Percentiles rank a stretch among this genome's conserved stretches.
phyloP scores from a whole-genome alignment of 192 early-diverging fungal species.

The Chytriomyces sp. region DNA sequence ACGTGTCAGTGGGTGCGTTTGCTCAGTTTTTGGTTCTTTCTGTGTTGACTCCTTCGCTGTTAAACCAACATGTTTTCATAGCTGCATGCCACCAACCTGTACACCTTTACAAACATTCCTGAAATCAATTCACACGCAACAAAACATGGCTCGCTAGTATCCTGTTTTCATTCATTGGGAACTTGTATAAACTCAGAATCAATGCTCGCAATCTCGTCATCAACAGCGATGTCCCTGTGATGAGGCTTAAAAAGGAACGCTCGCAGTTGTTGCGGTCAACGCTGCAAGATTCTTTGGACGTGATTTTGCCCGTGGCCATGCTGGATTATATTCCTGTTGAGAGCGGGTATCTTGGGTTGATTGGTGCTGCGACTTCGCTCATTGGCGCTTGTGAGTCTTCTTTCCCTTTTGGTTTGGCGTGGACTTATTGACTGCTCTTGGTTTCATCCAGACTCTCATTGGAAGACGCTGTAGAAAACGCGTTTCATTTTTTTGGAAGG shows the following conservation, averaged over 20 bases:
- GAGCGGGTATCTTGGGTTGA: slow-evolving; percentile 72
- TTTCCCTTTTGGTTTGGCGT: too few species aligned
- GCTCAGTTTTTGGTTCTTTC: too few species aligned
- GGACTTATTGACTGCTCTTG: too few species aligned
- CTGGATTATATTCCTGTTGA: slow-evolving; percentile 70
- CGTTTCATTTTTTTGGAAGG: too few species aligned
- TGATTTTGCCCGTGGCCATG: slow-evolving; percentile 69
- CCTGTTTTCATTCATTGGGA: slow-evolving; percentile 62
- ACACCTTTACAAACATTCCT: slow-evolving; percentile 69
- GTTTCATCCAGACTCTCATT: too few species aligned
- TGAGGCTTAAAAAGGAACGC: slow-evolving; percentile 48
- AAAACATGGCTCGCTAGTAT: slow-evolving; percentile 75
- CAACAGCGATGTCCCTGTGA: slow-evolving; percentile 38
- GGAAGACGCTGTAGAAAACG: too few species aligned
- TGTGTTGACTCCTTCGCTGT: not conserved
- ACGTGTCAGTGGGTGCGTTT: slow-evolving; percentile 66
- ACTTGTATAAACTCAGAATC: slow-evolving; percentile 70
- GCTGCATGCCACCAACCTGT: not conserved
- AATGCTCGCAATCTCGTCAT: slow-evolving; percentile 53
- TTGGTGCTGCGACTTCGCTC: slow-evolving; percentile 73
- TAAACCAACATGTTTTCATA: too few species aligned
- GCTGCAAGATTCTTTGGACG: slow-evolving; percentile 73
- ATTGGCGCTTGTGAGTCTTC: slow-evolving; percentile 60
- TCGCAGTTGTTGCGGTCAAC: slow-evolving; percentile 50
- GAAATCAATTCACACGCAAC: slow-evolving; percentile 61